phyloP scores from a whole-genome alignment of 306 rosid genomes.

The Dryas drummondii region DNA sequence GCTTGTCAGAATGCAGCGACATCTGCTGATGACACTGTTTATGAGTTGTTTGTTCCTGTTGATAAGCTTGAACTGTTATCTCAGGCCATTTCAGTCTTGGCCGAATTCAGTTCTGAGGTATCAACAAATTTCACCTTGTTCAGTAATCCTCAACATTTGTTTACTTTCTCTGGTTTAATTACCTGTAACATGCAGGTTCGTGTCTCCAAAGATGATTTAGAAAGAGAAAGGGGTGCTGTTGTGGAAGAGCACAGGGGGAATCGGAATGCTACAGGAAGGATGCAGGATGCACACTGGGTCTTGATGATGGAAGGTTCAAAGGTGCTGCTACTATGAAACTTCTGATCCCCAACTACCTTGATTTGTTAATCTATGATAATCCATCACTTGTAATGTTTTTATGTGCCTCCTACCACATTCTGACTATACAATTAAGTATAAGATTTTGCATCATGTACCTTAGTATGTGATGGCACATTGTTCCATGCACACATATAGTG shows the following conservation, averaged over 20 bases:
- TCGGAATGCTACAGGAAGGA: conserved; percentile 91
- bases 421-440: neutral
- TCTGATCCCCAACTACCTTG: neutral
- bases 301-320: conserved; percentile 90
- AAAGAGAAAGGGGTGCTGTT: conserved; percentile 93
- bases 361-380: too few relatives aligned
- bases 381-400: neutral
- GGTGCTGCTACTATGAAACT: conserved; percentile 39
- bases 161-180: conserved; percentile 5
- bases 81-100: conserved; percentile 80
- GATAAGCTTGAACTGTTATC: conserved; percentile 84
- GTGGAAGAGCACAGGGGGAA: conserved; percentile 89
- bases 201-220: conserved; percentile 77
- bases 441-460: neutral
- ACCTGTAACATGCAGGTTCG: conserved; percentile 57
- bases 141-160: neutral
- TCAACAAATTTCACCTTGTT: conserved; percentile 2
- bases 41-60: conserved; percentile 90
- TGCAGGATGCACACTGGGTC: conserved; percentile 93
- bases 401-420: neutral
- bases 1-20: conserved; percentile 96
- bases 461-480: neutral
- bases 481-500: neutral
- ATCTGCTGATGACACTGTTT: conserved; percentile 79
- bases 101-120: conserved; percentile 97